Evolutionary conservation across 148 eudicot genomes (phyloP), one percentile per base, ranked within the genome.

Genomic region (Nepenthes gracilis): DNA sequence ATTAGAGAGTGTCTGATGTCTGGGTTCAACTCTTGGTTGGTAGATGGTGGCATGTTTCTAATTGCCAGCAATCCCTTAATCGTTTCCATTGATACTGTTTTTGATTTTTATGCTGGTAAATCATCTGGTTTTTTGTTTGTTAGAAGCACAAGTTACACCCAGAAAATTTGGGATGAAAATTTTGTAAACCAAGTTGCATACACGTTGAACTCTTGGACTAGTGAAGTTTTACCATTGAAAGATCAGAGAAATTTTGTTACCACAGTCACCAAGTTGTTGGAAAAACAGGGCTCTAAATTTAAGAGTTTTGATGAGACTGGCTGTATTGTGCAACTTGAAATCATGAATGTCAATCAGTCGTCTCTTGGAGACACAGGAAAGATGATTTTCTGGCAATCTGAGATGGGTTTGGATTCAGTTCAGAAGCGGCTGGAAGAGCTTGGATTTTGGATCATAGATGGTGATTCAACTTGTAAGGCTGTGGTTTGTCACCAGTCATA

Each of bases 401-500:
- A 69, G 35, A 72, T 64, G 63, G 78, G 66, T 67, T 49, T 54
- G 23, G 79, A 74, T 64, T 43, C 66, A 55, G 55, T 93, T 61
- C 73, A 53, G 61, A 80, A 75, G 36, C 66, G 55, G 35, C 91
- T 93, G 55, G 72, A 65, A 64, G 67, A 67, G 58, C 51, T 81
- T 12, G 83, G 84, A 48, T 7, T 84, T 73, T 93, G 98, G 98
- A 64, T 72, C 47, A 73, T 93, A 33, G 95, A 88, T 72, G 64
- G 69, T 32, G 91, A 88, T 9, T 67, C 65, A 49, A 82, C 95
- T 15, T 93, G 98, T 70, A 81, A 60, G 50, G 84, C 90, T 55
- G 95, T 93, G 52, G 55, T 84, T 61, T 93, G 98, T 73, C 85
- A 88, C 64, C 72, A 49, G 36, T 83, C 85, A 69, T 87, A 72